Conservation (phyloP, 768 basidiomycete genomes). For the Boletus coccyginus region DNA sequence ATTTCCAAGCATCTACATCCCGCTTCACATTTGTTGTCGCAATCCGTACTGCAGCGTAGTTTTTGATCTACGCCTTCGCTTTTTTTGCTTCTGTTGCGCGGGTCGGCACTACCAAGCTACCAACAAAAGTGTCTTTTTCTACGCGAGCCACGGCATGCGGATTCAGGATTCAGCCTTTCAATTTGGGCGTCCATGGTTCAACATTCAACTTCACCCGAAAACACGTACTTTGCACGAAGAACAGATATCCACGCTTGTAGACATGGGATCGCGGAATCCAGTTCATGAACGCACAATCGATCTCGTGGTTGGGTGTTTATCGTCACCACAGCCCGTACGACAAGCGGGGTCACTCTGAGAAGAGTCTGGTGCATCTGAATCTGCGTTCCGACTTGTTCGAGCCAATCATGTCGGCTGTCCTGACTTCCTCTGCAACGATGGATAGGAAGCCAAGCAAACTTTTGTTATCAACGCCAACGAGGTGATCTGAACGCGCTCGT, state of each 20-base stretch:
- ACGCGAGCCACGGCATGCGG: too few species aligned
- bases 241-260: slow-evolving; percentile 80
- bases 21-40: too few species aligned
- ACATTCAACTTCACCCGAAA: too few species aligned
- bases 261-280: slow-evolving; percentile 72
- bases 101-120: too few species aligned
- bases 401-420: slow-evolving; percentile 70
- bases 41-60: too few species aligned
- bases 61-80: too few species aligned
- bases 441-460: slow-evolving; percentile 71
- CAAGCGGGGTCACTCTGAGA: slow-evolving; percentile 64
- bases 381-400: slow-evolving; percentile 70
- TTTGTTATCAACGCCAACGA: slow-evolving; percentile 74
- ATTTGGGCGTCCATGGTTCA: too few species aligned
- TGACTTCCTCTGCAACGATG: slow-evolving; percentile 83
- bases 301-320: slow-evolving; percentile 46
- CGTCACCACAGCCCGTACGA: slow-evolving; percentile 61
- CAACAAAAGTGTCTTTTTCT: too few species aligned
- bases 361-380: slow-evolving; percentile 69
- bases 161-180: too few species aligned
- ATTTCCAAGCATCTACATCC: too few species aligned
- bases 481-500: slow-evolving; percentile 44
- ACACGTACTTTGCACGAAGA: slow-evolving; percentile 62
- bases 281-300: slow-evolving; percentile 39
- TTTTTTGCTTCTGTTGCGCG: too few species aligned